phyloP scores from a whole-genome alignment of 768 basidiomycete species.

The Austroboletus eburneus region DNA sequence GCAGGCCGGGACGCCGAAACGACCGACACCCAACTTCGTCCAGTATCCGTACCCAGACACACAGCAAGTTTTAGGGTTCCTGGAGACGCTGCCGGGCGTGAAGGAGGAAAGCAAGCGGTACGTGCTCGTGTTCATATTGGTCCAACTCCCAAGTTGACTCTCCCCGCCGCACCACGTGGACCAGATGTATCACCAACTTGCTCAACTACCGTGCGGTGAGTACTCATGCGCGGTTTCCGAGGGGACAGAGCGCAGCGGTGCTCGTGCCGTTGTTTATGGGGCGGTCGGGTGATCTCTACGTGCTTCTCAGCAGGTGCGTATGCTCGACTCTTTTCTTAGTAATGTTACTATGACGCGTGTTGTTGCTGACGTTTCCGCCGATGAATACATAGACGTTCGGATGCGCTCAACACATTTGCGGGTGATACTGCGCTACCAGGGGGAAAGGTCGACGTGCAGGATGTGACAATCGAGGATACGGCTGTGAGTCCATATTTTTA shows the following conservation, averaged over 20 bases:
- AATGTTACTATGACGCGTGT: not conserved
- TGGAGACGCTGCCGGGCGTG: conserved; percentile 10
- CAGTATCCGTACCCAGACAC: conserved; percentile 16
- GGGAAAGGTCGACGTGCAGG: conserved; percentile 70
- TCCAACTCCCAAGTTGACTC: no score
- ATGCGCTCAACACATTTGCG: conserved; percentile 69
- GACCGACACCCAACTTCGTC: no score
- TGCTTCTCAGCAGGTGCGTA: conserved; percentile 74
- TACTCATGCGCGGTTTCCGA: conserved; percentile 43
- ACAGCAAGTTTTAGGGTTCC: conserved; percentile 1
- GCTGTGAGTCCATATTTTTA: conserved; percentile 44
- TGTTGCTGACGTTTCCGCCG: not conserved
- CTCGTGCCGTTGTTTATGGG: conserved; percentile 85
- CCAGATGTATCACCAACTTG: conserved; percentile 26
- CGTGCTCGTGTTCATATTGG: not conserved
- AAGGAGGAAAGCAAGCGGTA: conserved; percentile 24
- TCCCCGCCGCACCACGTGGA: no score
- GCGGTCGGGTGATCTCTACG: conserved; percentile 77
- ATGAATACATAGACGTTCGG: conserved; percentile 53
- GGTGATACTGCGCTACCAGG: conserved; percentile 89
- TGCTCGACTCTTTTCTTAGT: not conserved
- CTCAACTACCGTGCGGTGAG: conserved; percentile 23
- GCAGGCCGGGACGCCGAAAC: no score
- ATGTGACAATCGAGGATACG: conserved; percentile 69
- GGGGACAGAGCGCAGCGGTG: conserved; percentile 65